A percentile compares a stretch with the other conserved stretches of the same genome.
Conservation (phyloP, 164 flowering plant genomes). For the Annona squamosa region DNA sequence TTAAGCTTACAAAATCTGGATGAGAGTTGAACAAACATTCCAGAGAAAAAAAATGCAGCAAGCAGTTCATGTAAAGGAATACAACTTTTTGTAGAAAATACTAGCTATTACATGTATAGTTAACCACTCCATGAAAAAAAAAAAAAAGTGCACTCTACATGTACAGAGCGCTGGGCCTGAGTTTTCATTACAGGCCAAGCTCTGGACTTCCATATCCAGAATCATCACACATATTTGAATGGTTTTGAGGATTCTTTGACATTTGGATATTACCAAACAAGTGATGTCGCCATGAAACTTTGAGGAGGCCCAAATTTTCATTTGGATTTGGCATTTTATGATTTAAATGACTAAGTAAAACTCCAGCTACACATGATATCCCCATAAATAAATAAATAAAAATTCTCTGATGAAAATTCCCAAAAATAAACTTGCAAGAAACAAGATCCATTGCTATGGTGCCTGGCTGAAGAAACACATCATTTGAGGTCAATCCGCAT, state of each 20-base stretch:
- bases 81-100: neutral
- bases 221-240: neutral
- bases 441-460: neutral
- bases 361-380: too few relatives aligned
- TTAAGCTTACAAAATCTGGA: neutral
- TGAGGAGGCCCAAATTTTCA: too few relatives aligned
- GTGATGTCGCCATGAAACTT: too few relatives aligned
- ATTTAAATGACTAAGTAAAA: too few relatives aligned
- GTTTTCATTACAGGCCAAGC: neutral
- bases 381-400: too few relatives aligned
- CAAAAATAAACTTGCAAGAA: too few relatives aligned
- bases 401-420: too few relatives aligned
- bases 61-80: neutral
- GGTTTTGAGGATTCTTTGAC: too few relatives aligned
- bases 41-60: neutral
- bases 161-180: neutral
- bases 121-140: neutral
- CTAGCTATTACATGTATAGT: neutral
- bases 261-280: too few relatives aligned
- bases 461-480: too few relatives aligned
- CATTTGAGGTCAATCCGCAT: too few relatives aligned
- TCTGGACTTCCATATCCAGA: neutral
- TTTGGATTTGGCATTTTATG: too few relatives aligned
- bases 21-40: neutral
- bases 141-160: neutral